These are phyloP conservation scores for Penicillium vulpinum DNA, from an alignment of 2,329 filamentous ascomycete genomes.

Conservation along the genomic window DNA sequence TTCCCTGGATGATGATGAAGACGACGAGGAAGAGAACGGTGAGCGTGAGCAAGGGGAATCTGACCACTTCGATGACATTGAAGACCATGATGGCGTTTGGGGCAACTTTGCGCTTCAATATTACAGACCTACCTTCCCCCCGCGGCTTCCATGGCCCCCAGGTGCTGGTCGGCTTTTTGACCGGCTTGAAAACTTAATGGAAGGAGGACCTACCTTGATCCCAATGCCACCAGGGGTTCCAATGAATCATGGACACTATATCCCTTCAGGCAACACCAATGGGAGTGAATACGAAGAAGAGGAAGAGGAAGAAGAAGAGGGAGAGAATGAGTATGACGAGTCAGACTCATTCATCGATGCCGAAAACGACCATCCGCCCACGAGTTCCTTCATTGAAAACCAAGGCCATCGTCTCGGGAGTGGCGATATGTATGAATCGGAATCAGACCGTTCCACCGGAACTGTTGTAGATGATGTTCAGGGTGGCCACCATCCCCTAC, in stretches of 20 bases:
- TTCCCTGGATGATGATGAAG: slow-evolving; percentile 20
- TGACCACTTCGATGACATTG: slow-evolving; percentile 28
- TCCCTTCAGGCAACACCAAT: slow-evolving; percentile 4
- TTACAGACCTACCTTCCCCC: not conserved
- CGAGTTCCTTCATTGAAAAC: not conserved
- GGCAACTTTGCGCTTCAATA: slow-evolving; percentile 7
- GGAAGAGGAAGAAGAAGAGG: slow-evolving; percentile 24
- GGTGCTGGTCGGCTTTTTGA: slow-evolving; percentile 12
- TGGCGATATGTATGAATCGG: slow-evolving; percentile 21
- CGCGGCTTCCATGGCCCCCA: not conserved
- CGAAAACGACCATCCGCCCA: slow-evolving; percentile 19
- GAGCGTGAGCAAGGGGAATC: slow-evolving; percentile 9
- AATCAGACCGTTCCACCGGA: slow-evolving; percentile 37
- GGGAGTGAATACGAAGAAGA: slow-evolving; percentile 23
- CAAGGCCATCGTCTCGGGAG: not conserved
- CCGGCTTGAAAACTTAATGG: not conserved
- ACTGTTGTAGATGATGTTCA: slow-evolving; percentile 33
- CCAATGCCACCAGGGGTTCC: not conserved
- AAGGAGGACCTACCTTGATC: not conserved
- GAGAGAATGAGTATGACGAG: slow-evolving; percentile 32
- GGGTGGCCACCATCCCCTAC: not conserved
- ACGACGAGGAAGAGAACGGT: slow-evolving; percentile 29
- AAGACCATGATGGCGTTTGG: slow-evolving; percentile 23
- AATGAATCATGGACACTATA: not conserved
- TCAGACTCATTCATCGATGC: slow-evolving; percentile 41